Evolutionary conservation across 1,284 basidiomycete species (phyloP).

Genomic region (Cystobasidiaceae sp.): DNA sequence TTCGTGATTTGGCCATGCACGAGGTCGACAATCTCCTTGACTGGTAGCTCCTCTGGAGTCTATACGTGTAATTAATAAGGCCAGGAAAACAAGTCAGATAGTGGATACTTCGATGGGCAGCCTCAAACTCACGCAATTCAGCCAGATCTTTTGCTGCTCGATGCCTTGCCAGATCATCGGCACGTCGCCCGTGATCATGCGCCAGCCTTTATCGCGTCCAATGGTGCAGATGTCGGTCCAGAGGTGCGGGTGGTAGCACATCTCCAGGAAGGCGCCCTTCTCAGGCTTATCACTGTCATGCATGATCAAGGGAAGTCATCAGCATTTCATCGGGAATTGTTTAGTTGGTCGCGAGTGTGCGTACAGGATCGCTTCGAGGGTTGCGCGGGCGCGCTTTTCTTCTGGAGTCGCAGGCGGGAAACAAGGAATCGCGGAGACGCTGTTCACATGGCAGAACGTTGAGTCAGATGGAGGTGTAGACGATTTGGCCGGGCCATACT

Average conservation of each 20-base stretch:
- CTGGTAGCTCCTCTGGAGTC: slow-evolving; percentile 32
- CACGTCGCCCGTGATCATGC: slow-evolving; percentile 38
- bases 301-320: no score
- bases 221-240: slow-evolving; percentile 37
- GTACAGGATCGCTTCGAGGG: slow-evolving; percentile 29
- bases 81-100: no score
- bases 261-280: slow-evolving; percentile 39
- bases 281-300: slow-evolving; percentile 35
- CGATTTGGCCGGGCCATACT: neutral
- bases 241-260: slow-evolving; percentile 39
- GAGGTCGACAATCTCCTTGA: slow-evolving; percentile 32
- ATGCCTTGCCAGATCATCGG: slow-evolving; percentile 41
- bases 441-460: slow-evolving; percentile 11
- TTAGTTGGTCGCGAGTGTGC: neutral
- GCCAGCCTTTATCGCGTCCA: slow-evolving; percentile 36
- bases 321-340: no score
- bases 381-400: slow-evolving; percentile 37
- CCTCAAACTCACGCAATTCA: no score
- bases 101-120: no score
- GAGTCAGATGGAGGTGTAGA: neutral
- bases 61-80: no score
- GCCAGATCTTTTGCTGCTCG: slow-evolving; percentile 40
- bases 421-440: slow-evolving; percentile 36
- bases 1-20: slow-evolving; percentile 34
- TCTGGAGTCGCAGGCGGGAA: slow-evolving; percentile 33